Base-by-base conservation (phyloP, 2,329 filamentous ascomycete genomes). In the Aspergillus aculeatus region DNA sequence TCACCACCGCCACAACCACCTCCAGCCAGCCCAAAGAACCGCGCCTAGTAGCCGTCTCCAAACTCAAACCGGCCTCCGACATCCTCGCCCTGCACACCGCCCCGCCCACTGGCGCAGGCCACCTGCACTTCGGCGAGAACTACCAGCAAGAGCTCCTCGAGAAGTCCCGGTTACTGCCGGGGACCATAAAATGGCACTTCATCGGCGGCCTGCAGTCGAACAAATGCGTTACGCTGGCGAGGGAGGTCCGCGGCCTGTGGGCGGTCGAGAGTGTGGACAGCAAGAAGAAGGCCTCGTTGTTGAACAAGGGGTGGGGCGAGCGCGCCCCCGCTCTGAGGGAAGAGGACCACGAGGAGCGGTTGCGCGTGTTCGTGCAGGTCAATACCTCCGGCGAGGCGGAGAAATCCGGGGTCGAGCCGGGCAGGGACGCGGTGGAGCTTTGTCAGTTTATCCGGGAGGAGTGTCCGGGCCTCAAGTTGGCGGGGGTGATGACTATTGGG, bases 401-500 rank as follows among this genome's bases (percentile, higher is more conserved):
- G 67, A 99, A 99, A 78, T 91, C 90, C 4, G 95, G 95, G 21
- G 88, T 92, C 50, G 80, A 86, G 5, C 94, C 93, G 0, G 83
- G 82, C 7, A 38, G 47, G 1, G 78, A 14, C 80, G 89, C 57
- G 81, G 85, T 51, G 74, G 81, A 78, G 0, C 79, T 98, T 44
- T 94, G 91, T 73, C 82, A 82, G 55, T 84, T 89, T 69, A 86
- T 99, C 55, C 74, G 84, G 11, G 81, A 88, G 4, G 81, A 85
- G 41, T 96, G 92, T 74, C 87, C 90, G 1, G 83, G 88, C 72
- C 80, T 99, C 41, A 80, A 84, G 58, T 80, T 99, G 2, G 82
- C 89, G 31, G 95, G 95, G 0, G 77, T 99, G 41, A 99, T 99
- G 95, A 99, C 95, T 2, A 98, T 99, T 71, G 95, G 95, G 1